Base-by-base conservation (phyloP, 345 rosid genomes). In the Heritiera littoralis region DNA sequence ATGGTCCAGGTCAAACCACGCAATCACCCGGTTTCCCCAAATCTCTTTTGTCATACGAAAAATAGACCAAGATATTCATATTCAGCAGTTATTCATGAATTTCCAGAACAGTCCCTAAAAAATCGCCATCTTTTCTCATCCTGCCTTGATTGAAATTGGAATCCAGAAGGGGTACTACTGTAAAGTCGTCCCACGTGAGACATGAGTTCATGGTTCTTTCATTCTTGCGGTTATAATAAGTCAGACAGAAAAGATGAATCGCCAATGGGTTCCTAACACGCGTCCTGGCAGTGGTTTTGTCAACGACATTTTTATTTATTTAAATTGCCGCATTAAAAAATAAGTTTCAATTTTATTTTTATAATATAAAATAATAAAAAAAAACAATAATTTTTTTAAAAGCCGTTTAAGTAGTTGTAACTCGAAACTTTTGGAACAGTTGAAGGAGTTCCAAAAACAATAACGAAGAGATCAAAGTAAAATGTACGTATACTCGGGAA, bases 1-100 rank as follows among this genome's bases (percentile, higher is more conserved):
- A 72, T 77, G 87, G 69, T 9, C 30, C 3, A 45, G 66, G 77
- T 55, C 41, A 5, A 3, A 17, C 71, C 81, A 71, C 86, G 83
- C 59, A 18, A 40, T 66, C 71, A 41, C 3, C 12, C 66, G 5
- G 17, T 18, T 55, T 23, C 82, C 75, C 72, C 75, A 40, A n/a
- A 15, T 73, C 30, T 10, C 43, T 63, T 23, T 52, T 52, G 5
- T 17, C 23, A 28, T 56, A 7, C 28, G 61, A 56, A 56, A 64
- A 10, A 55, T 14, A 40, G 35, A 40, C 40, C 12, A 17, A n/a
- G 52, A 74, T 43, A 6, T 72, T 60, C 74, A 11, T 45, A 11
- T 10, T 15, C 52, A 30, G 68, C 55, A 35, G 45, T 5, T 41
- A 28, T 17, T 59, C 7, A 9, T 0, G 4, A 58, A 74, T 18